These are phyloP conservation scores for Epichloe festucae DNA, from an alignment of 2,329 filamentous ascomycete species.

Conservation along the genomic window DNA sequence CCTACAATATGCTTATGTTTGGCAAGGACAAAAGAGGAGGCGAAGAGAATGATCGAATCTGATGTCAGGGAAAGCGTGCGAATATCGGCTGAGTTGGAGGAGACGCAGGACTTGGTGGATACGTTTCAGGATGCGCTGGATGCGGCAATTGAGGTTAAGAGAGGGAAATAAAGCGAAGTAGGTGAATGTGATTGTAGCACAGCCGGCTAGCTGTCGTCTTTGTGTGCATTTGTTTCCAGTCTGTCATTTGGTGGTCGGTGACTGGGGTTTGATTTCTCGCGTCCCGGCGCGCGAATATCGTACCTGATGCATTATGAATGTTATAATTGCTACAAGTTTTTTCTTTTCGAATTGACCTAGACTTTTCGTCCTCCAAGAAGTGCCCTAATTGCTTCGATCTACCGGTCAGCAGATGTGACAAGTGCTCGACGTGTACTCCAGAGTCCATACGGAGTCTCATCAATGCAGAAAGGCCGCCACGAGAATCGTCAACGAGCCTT, in stretches of 20 bases:
- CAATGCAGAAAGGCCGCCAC: neutral
- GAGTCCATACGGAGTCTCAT: neutral
- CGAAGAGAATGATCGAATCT: slow-evolving; percentile 22
- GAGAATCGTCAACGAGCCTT: too few species aligned
- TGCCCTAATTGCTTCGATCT: neutral
- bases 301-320: too few species aligned
- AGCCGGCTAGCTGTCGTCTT: too few species aligned
- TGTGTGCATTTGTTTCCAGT: too few species aligned
- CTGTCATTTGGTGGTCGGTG: too few species aligned
- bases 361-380: neutral
- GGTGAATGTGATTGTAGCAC: neutral
- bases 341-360: neutral
- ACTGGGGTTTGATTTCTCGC: too few species aligned
- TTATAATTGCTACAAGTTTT: too few species aligned
- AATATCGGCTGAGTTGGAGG: slow-evolving; percentile 35
- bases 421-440: neutral
- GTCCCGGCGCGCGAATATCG: too few species aligned
- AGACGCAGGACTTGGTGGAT: slow-evolving; percentile 26
- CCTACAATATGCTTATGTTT: slow-evolving; percentile 34
- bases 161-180: neutral
- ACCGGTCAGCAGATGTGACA: neutral
- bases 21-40: slow-evolving; percentile 24
- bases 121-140: slow-evolving; percentile 13
- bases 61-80: slow-evolving; percentile 30
- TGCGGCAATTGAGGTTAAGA: slow-evolving; percentile 7